Evolutionary conservation across 1,284 basidiomycete species (phyloP).

Genomic region (Apiotrichum akiyoshidainum): DNA sequence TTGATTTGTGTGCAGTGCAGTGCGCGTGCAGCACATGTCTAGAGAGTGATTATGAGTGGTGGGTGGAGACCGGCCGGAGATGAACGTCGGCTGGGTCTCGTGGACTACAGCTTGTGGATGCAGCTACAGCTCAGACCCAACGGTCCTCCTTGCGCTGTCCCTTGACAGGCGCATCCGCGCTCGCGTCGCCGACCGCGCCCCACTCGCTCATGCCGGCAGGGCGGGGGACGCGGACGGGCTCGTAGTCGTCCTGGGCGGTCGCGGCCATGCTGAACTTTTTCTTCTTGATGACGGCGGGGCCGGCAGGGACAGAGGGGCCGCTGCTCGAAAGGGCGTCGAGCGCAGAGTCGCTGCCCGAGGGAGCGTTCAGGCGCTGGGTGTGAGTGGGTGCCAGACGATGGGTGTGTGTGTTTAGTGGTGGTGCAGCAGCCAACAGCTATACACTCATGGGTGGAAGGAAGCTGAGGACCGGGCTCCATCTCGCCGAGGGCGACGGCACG

Average conservation of each 20-base stretch:
- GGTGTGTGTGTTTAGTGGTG: too few species aligned
- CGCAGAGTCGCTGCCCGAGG: constrained; percentile 10
- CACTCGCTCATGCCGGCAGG: constrained; percentile 82
- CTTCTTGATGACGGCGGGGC: constrained; percentile 11
- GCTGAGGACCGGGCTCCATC: too few species aligned
- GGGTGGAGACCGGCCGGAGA: neutral
- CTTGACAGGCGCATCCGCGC: constrained; percentile 44
- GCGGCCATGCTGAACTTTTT: constrained; percentile 37
- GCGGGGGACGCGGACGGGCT: constrained; percentile 76
- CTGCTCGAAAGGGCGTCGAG: constrained; percentile 4
- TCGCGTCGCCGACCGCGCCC: constrained; percentile 72
- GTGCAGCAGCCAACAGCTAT: too few species aligned
- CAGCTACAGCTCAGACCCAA: constrained; percentile 33
- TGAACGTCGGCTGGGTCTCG: too few species aligned
- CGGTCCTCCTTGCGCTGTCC: constrained; percentile 43
- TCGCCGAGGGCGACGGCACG: too few species aligned
- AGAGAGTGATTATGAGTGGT: constrained; percentile 1
- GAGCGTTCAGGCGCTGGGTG: constrained; percentile 30
- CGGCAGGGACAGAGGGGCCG: neutral
- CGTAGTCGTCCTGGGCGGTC: constrained; percentile 65
- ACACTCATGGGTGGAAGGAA: too few species aligned
- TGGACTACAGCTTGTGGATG: neutral
- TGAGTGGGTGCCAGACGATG: too few species aligned
- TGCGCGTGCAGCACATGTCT: neutral
- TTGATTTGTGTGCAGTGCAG: neutral